phyloP scores from a whole-genome alignment of 2,329 filamentous ascomycete genomes.

The Nemania sp. region DNA sequence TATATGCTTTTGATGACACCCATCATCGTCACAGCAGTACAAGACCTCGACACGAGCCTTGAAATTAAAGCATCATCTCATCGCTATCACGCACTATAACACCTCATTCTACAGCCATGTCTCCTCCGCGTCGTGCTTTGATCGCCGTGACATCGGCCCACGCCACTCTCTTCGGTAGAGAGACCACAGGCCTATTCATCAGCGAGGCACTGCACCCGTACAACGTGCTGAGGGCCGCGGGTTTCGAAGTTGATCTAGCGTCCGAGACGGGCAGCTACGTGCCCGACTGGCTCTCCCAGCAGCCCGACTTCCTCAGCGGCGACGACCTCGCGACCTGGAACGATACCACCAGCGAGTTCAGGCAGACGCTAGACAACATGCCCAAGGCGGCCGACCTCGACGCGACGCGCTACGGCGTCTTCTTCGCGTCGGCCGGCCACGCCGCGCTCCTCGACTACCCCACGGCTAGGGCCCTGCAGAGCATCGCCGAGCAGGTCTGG shows the following conservation, averaged over 20 bases:
- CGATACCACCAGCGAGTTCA: slow-evolving; percentile 48
- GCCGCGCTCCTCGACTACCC: slow-evolving; percentile 54
- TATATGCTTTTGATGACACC: background rate
- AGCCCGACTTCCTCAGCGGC: slow-evolving; percentile 48
- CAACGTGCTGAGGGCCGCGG: slow-evolving; percentile 49
- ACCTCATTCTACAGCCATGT: slow-evolving; percentile 14
- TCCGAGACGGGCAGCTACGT: slow-evolving; percentile 51
- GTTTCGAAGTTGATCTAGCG: slow-evolving; percentile 52
- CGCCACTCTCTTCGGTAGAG: slow-evolving; percentile 47
- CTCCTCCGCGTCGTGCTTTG: slow-evolving; percentile 46
- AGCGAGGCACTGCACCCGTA: slow-evolving; percentile 54
- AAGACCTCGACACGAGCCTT: background rate
- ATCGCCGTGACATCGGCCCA: slow-evolving; percentile 50
- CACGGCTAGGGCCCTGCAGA: slow-evolving; percentile 46
- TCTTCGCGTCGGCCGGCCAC: slow-evolving; percentile 50
- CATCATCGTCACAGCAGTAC: background rate
- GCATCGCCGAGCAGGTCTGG: slow-evolving; percentile 47
- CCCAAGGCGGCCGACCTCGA: slow-evolving; percentile 45
- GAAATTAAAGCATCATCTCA: background rate
- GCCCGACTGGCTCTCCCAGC: slow-evolving; percentile 50
- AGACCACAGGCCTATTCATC: slow-evolving; percentile 51
- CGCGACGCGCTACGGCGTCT: slow-evolving; percentile 43
- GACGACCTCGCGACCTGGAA: slow-evolving; percentile 47
- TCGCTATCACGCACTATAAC: background rate
- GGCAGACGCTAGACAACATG: slow-evolving; percentile 50